phyloP scores from a whole-genome alignment of 805 yeast species.

The Ogataea henricii region DNA sequence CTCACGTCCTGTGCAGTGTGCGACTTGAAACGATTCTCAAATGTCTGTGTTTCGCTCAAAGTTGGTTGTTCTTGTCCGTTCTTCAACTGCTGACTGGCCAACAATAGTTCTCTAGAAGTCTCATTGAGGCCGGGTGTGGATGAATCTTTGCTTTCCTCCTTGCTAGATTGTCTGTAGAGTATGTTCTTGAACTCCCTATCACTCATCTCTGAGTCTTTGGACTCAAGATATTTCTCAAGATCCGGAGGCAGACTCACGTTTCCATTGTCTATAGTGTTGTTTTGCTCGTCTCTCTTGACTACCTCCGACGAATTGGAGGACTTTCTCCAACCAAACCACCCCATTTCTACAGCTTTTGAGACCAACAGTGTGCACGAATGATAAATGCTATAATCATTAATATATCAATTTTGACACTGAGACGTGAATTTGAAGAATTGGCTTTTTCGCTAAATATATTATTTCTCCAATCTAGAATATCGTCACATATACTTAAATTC shows the following conservation, averaged over 20 bases:
- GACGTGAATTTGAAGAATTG: too few species aligned
- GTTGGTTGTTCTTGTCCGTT: neutral
- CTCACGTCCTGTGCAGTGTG: constrained; percentile 11
- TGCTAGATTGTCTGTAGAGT: constrained; percentile 16
- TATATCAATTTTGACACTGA: too few species aligned
- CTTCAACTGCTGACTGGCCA: constrained; percentile 2
- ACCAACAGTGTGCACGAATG: too few species aligned
- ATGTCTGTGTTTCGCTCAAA: constrained; percentile 1
- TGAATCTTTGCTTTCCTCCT: constrained; percentile 4
- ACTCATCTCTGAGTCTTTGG: constrained; percentile 30
- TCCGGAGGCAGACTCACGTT: constrained; percentile 26
- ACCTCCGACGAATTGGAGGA: neutral
- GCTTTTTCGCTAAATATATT: too few species aligned
- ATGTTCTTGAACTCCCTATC: constrained; percentile 35
- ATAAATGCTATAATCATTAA: too few species aligned
- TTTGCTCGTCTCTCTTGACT: neutral
- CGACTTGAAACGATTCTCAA: constrained; percentile 10
- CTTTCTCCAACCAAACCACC: constrained; percentile 3
- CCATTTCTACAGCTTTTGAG: neutral
- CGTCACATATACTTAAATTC: neutral
- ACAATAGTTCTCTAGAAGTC: constrained; percentile 3
- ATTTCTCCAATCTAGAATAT: neutral
- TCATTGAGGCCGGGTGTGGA: neutral
- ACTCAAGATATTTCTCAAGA: constrained; percentile 27
- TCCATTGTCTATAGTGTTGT: neutral